Evolutionary conservation across 2,329 filamentous ascomycete genomes (phyloP).

Genomic region (Plenodomus biglobosus): DNA sequence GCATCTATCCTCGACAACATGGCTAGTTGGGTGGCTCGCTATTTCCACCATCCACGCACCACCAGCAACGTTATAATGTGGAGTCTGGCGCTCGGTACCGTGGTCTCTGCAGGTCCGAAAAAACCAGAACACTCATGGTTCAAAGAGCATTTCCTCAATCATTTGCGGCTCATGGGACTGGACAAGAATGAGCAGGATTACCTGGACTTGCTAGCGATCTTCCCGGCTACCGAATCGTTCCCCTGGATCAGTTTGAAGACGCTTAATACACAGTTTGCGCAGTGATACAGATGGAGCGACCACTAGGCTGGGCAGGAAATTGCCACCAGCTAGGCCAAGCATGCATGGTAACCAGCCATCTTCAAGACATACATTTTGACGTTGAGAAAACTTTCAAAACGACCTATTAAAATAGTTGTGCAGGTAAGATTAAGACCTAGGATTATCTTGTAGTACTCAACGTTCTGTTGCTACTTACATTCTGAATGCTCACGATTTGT

Average conservation of each 20-base stretch:
- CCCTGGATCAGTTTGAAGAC: constrained; percentile 11
- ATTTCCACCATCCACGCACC: constrained; percentile 7
- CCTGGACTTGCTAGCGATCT: constrained; percentile 9
- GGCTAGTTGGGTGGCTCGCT: constrained; percentile 1
- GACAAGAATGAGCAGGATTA: constrained; percentile 6
- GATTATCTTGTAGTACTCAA: too few species aligned
- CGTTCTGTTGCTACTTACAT: too few species aligned
- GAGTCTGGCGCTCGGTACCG: constrained; percentile 19
- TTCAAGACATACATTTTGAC: too few species aligned
- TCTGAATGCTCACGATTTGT: too few species aligned
- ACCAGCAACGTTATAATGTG: constrained; percentile 19
- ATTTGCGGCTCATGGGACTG: constrained; percentile 11
- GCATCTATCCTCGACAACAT: not conserved
- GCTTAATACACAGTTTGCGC: not conserved
- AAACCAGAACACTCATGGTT: constrained; percentile 22
- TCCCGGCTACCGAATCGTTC: constrained; percentile 15
- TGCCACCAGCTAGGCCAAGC: too few species aligned
- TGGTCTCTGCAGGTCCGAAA: constrained; percentile 12
- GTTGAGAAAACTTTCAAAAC: too few species aligned
- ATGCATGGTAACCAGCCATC: too few species aligned
- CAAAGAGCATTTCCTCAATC: constrained; percentile 13
- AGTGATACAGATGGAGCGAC: not conserved
- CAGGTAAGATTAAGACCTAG: too few species aligned
- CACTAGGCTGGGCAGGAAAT: too few species aligned
- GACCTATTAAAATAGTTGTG: too few species aligned